Conservation (phyloP, 2,329 filamentous ascomycete genomes). For the Trichophyton mentagrophytes region DNA sequence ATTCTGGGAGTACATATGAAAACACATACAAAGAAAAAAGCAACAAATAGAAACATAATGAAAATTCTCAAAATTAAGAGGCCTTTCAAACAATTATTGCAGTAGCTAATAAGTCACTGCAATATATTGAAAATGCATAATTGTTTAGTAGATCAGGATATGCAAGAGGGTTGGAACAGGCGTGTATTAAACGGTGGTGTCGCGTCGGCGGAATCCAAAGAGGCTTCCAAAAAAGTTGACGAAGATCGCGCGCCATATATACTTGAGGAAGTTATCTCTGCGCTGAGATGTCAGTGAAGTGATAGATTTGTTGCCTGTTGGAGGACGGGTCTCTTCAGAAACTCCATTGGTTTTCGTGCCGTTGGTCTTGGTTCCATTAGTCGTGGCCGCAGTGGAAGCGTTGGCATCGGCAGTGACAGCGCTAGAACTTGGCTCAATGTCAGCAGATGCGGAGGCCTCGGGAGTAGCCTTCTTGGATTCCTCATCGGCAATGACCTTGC, state of each 20-base stretch:
- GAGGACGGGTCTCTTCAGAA: conserved; percentile 6
- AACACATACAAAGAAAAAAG: conserved; percentile 7
- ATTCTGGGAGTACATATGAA: conserved; percentile 3
- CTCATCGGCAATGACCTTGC: background rate
- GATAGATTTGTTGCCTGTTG: conserved; percentile 24
- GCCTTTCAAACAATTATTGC: conserved; percentile 14
- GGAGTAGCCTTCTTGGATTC: conserved; percentile 1
- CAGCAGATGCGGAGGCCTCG: conserved; percentile 10
- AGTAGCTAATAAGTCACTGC: conserved; percentile 17
- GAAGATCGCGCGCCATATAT: conserved; percentile 30
- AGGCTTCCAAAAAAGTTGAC: conserved; percentile 29
- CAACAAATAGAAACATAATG: conserved; percentile 19
- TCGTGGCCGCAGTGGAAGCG: background rate
- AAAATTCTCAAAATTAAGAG: conserved; percentile 16
- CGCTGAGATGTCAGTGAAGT: conserved; percentile 25
- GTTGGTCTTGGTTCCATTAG: background rate
- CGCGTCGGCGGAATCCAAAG: conserved; percentile 29
- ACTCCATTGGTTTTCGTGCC: background rate
- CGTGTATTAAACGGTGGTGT: background rate
- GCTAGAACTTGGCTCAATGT: conserved; percentile 7
- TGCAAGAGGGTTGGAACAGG: background rate
- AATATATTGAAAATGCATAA: background rate
- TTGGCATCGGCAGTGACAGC: background rate
- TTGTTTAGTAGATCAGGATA: background rate
- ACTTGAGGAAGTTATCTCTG: conserved; percentile 30